Evolutionary conservation across 2,329 filamentous ascomycete genomes (phyloP).

Genomic region (Apiospora pterosperma): DNA sequence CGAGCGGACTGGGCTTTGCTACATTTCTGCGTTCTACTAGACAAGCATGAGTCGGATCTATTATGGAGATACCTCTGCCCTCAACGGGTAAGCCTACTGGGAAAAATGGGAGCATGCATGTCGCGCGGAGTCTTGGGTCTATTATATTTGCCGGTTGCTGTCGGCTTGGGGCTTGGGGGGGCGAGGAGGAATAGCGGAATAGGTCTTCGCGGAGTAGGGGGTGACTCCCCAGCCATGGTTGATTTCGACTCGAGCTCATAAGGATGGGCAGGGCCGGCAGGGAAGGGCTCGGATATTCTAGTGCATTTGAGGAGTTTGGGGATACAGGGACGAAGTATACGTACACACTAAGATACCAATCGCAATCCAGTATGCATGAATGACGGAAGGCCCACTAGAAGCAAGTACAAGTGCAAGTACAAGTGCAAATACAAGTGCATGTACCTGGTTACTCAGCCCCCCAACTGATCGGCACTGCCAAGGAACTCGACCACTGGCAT

Average conservation of each 20-base stretch:
- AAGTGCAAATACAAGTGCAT: no score
- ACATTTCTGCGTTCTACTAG: neutral
- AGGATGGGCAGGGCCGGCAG: no score
- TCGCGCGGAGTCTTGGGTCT: conserved; percentile 1
- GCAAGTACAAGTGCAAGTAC: no score
- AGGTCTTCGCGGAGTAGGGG: neutral
- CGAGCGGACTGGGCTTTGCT: neutral
- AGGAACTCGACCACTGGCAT: no score
- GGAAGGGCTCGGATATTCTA: no score
- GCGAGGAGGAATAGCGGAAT: neutral
- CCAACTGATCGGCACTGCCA: no score
- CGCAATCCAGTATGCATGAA: neutral
- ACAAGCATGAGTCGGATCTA: neutral
- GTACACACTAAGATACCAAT: neutral
- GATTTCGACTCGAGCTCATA: no score
- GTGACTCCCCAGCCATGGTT: no score
- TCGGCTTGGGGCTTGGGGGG: neutral
- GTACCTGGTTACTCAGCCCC: no score
- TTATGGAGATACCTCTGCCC: neutral
- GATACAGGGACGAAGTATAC: neutral
- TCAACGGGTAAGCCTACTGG: neutral
- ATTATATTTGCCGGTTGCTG: neutral
- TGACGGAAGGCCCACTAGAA: no score
- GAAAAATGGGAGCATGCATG: neutral
- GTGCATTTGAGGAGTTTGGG: no score